These are phyloP conservation scores for Allomyces arbusculus DNA, from an alignment of 192 early-diverging fungal genomes.

Conservation along the genomic window DNA sequence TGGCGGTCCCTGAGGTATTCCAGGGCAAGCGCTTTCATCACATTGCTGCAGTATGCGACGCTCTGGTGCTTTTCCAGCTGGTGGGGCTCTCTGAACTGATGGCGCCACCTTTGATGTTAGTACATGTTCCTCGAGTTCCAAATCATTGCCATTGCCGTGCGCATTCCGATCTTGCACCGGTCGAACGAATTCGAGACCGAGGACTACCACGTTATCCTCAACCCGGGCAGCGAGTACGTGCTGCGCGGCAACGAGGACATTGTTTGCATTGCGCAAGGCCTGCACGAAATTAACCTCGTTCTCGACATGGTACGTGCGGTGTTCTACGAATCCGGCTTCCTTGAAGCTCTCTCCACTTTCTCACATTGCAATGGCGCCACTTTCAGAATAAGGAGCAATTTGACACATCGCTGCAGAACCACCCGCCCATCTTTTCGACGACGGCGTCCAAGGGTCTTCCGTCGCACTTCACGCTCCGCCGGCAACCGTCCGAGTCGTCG, in stretches of 20 bases:
- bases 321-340: too few relatives aligned
- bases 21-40: not conserved
- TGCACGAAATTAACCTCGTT: not conserved
- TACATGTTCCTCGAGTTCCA: not conserved
- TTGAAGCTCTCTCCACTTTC: too few relatives aligned
- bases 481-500: too few relatives aligned
- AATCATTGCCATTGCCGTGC: not conserved
- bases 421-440: too few relatives aligned
- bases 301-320: not conserved
- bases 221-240: not conserved
- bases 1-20: not conserved
- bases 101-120: not conserved
- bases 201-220: not conserved
- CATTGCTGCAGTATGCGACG: not conserved
- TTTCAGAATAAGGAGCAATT: too few relatives aligned
- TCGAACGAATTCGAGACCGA: not conserved
- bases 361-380: too few relatives aligned
- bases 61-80: too few relatives aligned
- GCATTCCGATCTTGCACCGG: not conserved
- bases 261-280: not conserved
- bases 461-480: too few relatives aligned
- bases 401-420: too few relatives aligned
- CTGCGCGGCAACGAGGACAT: not conserved
- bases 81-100: too few relatives aligned
- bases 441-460: too few relatives aligned